These are phyloP conservation scores for Verbena officinalis DNA, from an alignment of 257 asterid genomes.

Conservation along the genomic window DNA sequence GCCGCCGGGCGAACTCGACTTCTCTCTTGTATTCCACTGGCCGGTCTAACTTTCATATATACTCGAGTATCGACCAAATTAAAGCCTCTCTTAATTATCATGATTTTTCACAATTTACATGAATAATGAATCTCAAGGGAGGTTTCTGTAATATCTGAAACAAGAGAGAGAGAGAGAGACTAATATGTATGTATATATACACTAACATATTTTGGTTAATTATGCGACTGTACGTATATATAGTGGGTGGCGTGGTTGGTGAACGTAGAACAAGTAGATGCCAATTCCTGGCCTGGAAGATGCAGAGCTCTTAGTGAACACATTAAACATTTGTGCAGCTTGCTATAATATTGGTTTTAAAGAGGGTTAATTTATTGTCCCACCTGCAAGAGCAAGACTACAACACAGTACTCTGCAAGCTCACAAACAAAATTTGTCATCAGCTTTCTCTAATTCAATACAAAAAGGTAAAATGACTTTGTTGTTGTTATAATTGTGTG, in stretches of 20 bases:
- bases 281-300: constrained; percentile 26
- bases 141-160: too few relatives aligned
- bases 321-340: constrained; percentile 45
- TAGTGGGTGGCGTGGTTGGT: constrained; percentile 54
- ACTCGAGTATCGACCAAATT: too few relatives aligned
- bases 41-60: too few relatives aligned
- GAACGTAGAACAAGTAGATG: constrained; percentile 32
- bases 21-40: too few relatives aligned
- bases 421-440: constrained; percentile 40
- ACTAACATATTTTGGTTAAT: background rate
- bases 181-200: too few relatives aligned
- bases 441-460: constrained; percentile 27
- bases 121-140: too few relatives aligned
- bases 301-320: constrained; percentile 44
- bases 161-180: too few relatives aligned
- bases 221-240: background rate
- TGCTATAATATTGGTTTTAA: constrained; percentile 21
- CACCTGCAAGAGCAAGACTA: constrained; percentile 37
- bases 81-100: too few relatives aligned
- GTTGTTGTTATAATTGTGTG: too few relatives aligned
- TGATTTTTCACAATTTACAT: too few relatives aligned
- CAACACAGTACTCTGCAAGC: constrained; percentile 39
- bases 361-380: constrained; percentile 34
- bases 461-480: constrained; percentile 26
- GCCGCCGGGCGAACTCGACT: too few relatives aligned